Evolutionary conservation across 2,329 filamentous ascomycete species (phyloP).

Genomic region (Zasmidium angulare): DNA sequence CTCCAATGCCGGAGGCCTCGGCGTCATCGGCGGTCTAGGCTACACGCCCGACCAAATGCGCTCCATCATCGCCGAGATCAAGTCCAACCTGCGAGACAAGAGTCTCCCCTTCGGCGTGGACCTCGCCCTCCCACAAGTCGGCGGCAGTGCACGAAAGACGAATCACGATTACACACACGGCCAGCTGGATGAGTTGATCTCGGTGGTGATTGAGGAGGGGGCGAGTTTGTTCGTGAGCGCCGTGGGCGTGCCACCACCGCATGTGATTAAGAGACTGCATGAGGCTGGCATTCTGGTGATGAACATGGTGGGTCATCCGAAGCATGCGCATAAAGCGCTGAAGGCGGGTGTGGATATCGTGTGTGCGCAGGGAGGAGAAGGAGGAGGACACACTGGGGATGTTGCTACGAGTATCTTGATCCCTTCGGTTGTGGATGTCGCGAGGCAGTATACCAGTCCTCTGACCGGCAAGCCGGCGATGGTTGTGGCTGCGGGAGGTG

Average conservation of each 20-base stretch:
- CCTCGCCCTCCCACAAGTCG: constrained; percentile 85
- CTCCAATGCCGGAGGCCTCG: constrained; percentile 82
- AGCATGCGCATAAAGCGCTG: constrained; percentile 85
- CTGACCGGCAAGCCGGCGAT: constrained; percentile 70
- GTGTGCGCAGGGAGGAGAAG: constrained; percentile 89
- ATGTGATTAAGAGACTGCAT: constrained; percentile 75
- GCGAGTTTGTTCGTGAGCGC: constrained; percentile 83
- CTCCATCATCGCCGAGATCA: constrained; percentile 81
- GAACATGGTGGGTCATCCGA: constrained; percentile 96
- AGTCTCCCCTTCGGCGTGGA: constrained; percentile 86
- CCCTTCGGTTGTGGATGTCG: constrained; percentile 83
- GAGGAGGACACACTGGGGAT: constrained; percentile 88
- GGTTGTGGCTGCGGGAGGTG: constrained; percentile 86
- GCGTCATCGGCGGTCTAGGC: constrained; percentile 61
- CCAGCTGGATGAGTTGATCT: constrained; percentile 81
- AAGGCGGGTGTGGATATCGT: constrained; percentile 85
- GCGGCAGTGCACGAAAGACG: constrained; percentile 78
- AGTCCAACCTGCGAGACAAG: constrained; percentile 65
- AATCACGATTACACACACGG: constrained; percentile 96
- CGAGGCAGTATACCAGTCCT: constrained; percentile 67
- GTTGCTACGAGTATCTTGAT: constrained; percentile 84
- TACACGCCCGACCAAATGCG: constrained; percentile 75
- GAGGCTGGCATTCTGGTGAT: constrained; percentile 79
- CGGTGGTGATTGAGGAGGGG: constrained; percentile 81
- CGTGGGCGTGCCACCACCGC: constrained; percentile 77